These are phyloP conservation scores for Exophiala sp. DNA, from an alignment of 2,329 filamentous ascomycete genomes.

Conservation along the genomic window DNA sequence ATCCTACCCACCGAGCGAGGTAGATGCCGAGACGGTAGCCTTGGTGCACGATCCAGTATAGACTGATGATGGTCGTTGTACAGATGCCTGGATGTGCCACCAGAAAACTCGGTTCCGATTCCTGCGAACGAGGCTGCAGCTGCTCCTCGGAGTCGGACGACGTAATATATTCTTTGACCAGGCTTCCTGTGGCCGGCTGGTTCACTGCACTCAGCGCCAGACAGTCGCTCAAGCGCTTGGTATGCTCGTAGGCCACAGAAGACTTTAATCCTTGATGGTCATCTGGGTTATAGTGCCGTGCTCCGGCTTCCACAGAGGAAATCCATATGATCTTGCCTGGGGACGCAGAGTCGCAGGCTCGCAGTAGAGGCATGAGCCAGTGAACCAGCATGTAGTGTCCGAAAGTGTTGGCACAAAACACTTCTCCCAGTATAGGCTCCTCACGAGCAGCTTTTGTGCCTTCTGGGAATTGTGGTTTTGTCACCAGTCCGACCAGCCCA, in stretches of 20 bases:
- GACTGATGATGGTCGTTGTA: slow-evolving; percentile 73
- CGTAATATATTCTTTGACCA: slow-evolving; percentile 50
- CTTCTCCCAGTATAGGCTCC: slow-evolving; percentile 66
- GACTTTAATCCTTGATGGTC: slow-evolving; percentile 74
- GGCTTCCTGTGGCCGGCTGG: slow-evolving; percentile 60
- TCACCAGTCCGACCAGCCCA: slow-evolving; percentile 53
- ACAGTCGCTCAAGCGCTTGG: slow-evolving; percentile 82
- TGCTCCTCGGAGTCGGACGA: slow-evolving; percentile 11
- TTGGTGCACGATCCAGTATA: slow-evolving; percentile 47
- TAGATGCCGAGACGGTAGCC: slow-evolving; percentile 24
- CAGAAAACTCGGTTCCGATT: slow-evolving; percentile 63
- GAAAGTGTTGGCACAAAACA: slow-evolving; percentile 91
- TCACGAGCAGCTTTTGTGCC: slow-evolving; percentile 21
- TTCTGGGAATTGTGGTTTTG: slow-evolving; percentile 50
- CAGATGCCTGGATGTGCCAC: slow-evolving; percentile 84
- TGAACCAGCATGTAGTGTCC: slow-evolving; percentile 90
- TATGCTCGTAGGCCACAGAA: slow-evolving; percentile 71
- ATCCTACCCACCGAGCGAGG: slow-evolving; percentile 72
- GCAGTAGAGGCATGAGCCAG: slow-evolving; percentile 71
- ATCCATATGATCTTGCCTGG: slow-evolving; percentile 78
- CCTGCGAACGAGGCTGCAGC: slow-evolving; percentile 22
- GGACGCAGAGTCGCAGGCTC: slow-evolving; percentile 43
- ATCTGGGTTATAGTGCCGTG: slow-evolving; percentile 55
- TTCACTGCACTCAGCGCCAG: slow-evolving; percentile 63
- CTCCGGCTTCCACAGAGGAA: slow-evolving; percentile 70